These are phyloP conservation scores for Lipomyces starkeyi DNA, from an alignment of 805 yeast species.

Conservation along the genomic window DNA sequence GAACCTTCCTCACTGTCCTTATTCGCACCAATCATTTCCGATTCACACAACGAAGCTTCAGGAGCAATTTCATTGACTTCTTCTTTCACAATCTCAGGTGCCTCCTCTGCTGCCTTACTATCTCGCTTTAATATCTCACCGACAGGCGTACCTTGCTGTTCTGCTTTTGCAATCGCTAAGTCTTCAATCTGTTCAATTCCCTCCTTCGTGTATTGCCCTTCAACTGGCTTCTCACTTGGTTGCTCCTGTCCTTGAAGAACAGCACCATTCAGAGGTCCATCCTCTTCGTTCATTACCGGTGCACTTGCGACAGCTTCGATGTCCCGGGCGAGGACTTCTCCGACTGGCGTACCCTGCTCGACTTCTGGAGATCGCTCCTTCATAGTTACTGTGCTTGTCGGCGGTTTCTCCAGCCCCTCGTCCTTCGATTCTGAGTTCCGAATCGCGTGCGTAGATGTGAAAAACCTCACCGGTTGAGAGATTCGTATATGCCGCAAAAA, in stretches of 20 bases:
- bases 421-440: neutral
- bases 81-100: slow-evolving; percentile 11
- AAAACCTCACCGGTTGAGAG: neutral
- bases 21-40: neutral
- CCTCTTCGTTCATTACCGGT: slow-evolving; percentile 32
- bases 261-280: slow-evolving; percentile 8
- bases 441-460: neutral
- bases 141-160: slow-evolving; percentile 1
- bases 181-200: neutral
- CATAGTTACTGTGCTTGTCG: neutral
- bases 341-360: slow-evolving; percentile 38
- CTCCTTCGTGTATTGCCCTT: slow-evolving; percentile 1
- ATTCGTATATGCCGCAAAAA: neutral
- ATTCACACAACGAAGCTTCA: neutral
- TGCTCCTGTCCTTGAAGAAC: neutral
- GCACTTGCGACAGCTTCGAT: slow-evolving; percentile 26
- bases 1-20: neutral
- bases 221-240: slow-evolving; percentile 1
- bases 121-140: slow-evolving; percentile 5
- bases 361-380: slow-evolving; percentile 24
- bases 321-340: slow-evolving; percentile 36
- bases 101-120: slow-evolving; percentile 4
- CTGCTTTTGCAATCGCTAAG: neutral
- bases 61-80: neutral
- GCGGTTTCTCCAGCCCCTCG: neutral